Conservation (phyloP, 139 green algal genomes). For the Edaphochlamys debaryana region DNA sequence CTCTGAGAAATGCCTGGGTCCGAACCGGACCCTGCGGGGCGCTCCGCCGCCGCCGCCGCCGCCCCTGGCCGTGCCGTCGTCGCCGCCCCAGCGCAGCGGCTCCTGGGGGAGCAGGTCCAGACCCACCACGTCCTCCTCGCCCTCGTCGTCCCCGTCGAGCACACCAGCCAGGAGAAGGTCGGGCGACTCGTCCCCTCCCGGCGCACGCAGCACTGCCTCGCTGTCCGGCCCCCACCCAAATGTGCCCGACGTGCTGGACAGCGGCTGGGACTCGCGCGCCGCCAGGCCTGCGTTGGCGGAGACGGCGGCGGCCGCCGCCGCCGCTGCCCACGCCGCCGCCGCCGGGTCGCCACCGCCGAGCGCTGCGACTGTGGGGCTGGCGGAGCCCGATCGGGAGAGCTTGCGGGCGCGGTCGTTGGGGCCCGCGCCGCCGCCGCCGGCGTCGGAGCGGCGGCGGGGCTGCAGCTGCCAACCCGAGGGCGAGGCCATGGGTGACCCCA, state of each 20-base stretch:
- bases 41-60: not conserved
- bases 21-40: not conserved
- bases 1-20: not conserved
- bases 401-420: too few relatives aligned
- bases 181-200: too few relatives aligned
- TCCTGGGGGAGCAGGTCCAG: constrained; percentile 1
- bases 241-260: too few relatives aligned
- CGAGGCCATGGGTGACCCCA: not conserved
- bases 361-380: not conserved
- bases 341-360: too few relatives aligned
- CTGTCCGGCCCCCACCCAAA: too few relatives aligned
- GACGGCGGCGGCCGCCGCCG: too few relatives aligned
- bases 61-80: not conserved
- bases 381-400: too few relatives aligned
- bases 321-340: too few relatives aligned
- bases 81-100: constrained; percentile 2
- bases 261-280: too few relatives aligned
- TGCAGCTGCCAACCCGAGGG: not conserved
- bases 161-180: too few relatives aligned
- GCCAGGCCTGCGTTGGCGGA: too few relatives aligned
- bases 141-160: not conserved
- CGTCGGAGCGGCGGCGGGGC: not conserved
- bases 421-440: too few relatives aligned
- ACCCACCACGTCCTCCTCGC: not conserved
- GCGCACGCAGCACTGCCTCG: not conserved